Evolutionary conservation across 805 yeast genomes (phyloP), one percentile per base, ranked within the genome.

Genomic region (Hanseniaspora pseudoguilliermondii): DNA sequence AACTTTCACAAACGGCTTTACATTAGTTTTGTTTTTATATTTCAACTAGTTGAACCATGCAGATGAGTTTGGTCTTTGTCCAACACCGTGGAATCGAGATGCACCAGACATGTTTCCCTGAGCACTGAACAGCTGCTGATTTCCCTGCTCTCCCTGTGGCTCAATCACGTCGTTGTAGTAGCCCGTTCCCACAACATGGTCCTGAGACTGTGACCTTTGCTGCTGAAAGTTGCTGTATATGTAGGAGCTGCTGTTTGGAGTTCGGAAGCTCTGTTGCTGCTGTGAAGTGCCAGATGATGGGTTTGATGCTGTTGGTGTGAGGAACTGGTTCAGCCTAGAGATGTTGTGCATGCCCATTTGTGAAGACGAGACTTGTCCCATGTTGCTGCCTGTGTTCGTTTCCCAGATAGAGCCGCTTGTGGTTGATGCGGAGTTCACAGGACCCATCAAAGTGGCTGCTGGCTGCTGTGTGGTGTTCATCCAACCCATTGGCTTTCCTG

Each of bases 251-350:
- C 54, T 50, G 27, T 38, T 48, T 8, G 47, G 47, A 15, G 44
- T 23, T 21, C 44, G 42, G 44, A 41, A 41, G 10, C 16, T 15
- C 29, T 41, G 44, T 8, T 41, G 44, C 16, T 36, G 40, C 20
- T 36, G 40, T 13, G 36, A 11, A 35, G 18, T 21, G 5, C 21
- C 29, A 5, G 23, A 5, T 2, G 50, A 39, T 1, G 25, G 32
- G 27, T 39, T 46, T 4, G 49, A 34, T 23, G 47, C 42, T 11
- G 55, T 23, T 15, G 56, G 36, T 2, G 40, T n/a, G 2, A 53
- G 15, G 27, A 38, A 53, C 32, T 53, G 56, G 29, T 46, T 53
- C 23, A 53, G 21, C n/a, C 47, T 49, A 7, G 49, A 53, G 27
- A 53, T 20, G 35, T 46, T 53, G 25, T 53, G 56, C 41, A 46